Evolutionary conservation across 768 basidiomycete genomes (phyloP), one percentile per base, ranked within the genome.

Genomic region (Lactarius deliciosus): DNA sequence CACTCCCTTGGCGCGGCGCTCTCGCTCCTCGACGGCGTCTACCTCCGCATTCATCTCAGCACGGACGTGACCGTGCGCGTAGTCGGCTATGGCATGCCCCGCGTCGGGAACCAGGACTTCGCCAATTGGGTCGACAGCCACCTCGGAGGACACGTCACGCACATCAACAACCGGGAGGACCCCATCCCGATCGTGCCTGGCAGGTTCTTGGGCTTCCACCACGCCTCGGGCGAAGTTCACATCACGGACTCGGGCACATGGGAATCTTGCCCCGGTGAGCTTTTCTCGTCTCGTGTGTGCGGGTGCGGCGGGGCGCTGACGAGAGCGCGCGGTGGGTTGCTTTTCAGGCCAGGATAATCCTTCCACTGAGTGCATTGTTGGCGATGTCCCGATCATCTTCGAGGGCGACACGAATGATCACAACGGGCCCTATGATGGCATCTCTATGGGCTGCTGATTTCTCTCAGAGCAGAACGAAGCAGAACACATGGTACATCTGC

Each of bases 321-420:
- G 18, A 41, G 30, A 8, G 9, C n/a, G 2, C 15, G 20, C 10
- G n/a, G n/a, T 2, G n/a, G n/a, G n/a, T 47, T 22, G 3, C 4
- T 4, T 22, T 60, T 36, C 60, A 85, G 85, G 87, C 3, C 82
- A 87, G 65, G 89, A 90, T 68, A 89, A 90, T 71, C 70, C 80
- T 9, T 83, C 80, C 66, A 68, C 55, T 5, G 72, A 79, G 64
- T 89, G 88, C 74, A 79, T 73, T 6, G 79, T 79, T 25, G 87
- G 86, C 1, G 82, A 82, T 61, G 86, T 87, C 3, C 71, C 79
- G 0, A 80, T 79, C 30, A 77, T 90, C 63, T 80, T 84, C 25
- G 75, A 75, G 8, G 78, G 84, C 2, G 64, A 78, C 54, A 2
- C 45, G 36, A 5, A 1, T 1, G 16, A 71, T 57, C 70, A 71